Evolutionary conservation across 169 alveolate genomes (phyloP), one percentile per base, ranked within the genome.

Genomic region (Ichthyophthirius multifiliis): DNA sequence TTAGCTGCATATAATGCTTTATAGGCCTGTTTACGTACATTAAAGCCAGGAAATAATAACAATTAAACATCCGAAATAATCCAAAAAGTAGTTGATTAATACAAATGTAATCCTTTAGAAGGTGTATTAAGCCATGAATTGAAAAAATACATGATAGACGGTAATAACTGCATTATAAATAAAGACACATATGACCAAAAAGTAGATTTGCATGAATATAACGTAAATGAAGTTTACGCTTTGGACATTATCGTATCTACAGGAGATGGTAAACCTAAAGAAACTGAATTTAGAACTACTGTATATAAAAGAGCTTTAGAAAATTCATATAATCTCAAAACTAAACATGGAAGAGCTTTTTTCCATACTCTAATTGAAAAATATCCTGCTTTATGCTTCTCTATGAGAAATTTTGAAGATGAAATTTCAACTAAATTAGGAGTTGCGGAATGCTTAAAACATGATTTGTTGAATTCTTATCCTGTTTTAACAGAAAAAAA

Each of bases 391-490:
- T 86, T 93, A 43, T 95, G 96, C 10, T 96, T 96, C 88, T 79
- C 97, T n/a, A 83, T 95, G 30, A 87, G 96, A 79, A 82, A 90
- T 55, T 83, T 95, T 71, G 94, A 89, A 44, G 95, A 94, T 81
- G 91, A 95, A 90, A 78, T 78, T 35, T 65, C 88, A 84, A 90
- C 99, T 95, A 80, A 97, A 89, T 90, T 95, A 43, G 99, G 99
- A 12, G 98, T 98, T 37, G 96, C 98, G 43, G 99, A 98, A 92
- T 98, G 99, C 43, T 76, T 96, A 74, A 95, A 98, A 76, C 99
- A 98, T 84, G 97, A 97, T 74, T 92, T 98, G 74, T 89, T 98
- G 23, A 93, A 96, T 67, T 97, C 98, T 34, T 98, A 97, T 88
- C 97, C 96, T 30, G 99, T 98, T 37, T 84, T 94, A 41, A 83